Evolutionary conservation across 2,329 filamentous ascomycete genomes (phyloP), one percentile per base, ranked within the genome.

Genomic region (Pseudogymnoascus sp.): DNA sequence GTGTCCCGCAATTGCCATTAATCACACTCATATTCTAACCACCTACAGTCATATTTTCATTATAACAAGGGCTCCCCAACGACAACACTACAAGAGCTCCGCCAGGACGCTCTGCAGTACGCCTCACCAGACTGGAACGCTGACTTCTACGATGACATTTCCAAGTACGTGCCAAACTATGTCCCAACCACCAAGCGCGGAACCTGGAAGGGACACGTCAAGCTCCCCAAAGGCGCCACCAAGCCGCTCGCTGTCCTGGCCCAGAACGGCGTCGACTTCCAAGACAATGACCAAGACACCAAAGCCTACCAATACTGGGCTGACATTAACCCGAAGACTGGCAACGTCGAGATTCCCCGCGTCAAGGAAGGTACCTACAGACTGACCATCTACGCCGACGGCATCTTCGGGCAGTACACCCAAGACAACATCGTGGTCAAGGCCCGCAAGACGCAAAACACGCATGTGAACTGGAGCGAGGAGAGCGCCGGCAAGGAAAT

Each of bases 291-390:
- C 0, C 74, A 79, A 5, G 79, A 85, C 62, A 73, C 77, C 3
- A 75, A 75, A n/a, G 80, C 83, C 0, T 83, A 84, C 62, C 85
- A 88, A 69, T 87, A 88, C 74, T 87, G 85, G 85, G 77, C 76
- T 0, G 78, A 83, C 14, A 77, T 86, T 6, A 74, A 79, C 47
- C 31, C 65, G 10, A 47, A 64, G 0, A 74, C 71, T 1, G 84
- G 84, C 1, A 71, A 72, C 4, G 81, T 84, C 4, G 74, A 71
- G 8, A 85, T 88, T 63, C 78, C 76, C 23, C 76, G 77, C 4
- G 79, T 88, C 39, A 82, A 80, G 66, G 79, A 78, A 3, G 85
- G 83, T 5, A 83, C 76, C 0, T 88, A 87, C 72, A 78, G 85
- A 2, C 73, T 88, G 6, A 88, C 85, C 1, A 74, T 88, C 31